These are phyloP conservation scores for Craspedostauros australis DNA, from an alignment of 108 stramenopile species.

Conservation along the genomic window DNA sequence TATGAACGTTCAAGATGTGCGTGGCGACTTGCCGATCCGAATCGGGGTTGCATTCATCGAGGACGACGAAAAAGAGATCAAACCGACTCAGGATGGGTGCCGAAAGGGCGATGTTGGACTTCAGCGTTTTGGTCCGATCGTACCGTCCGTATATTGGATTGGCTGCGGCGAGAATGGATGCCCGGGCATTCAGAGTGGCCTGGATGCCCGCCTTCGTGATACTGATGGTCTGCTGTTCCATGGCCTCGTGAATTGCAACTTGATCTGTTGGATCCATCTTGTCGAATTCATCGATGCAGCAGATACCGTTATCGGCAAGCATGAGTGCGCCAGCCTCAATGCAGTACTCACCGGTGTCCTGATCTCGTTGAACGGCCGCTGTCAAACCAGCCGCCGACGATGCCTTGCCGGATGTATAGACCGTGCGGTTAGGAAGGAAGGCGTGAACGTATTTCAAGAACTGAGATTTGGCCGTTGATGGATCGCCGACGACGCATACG, in stretches of 20 bases:
- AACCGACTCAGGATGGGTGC: conserved; percentile 98
- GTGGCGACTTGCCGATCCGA: conserved; percentile 88
- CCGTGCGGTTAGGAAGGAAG: conserved; percentile 87
- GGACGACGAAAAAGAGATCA: conserved; percentile 98
- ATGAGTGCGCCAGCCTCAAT: conserved; percentile 99
- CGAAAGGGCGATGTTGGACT: conserved; percentile 91
- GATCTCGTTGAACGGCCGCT: conserved; percentile 92
- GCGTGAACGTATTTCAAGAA: conserved; percentile 94
- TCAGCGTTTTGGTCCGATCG: conserved; percentile 94
- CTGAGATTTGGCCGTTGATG: conserved; percentile 97
- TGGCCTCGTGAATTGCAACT: conserved; percentile 97
- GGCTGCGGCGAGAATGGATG: conserved; percentile 97
- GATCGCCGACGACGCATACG: conserved; percentile 97
- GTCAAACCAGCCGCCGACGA: conserved; percentile 98
- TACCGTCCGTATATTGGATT: conserved; percentile 99
- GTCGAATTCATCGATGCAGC: conserved; percentile 91
- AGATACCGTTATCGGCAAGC: conserved; percentile 99
- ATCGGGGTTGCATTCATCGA: conserved; percentile 95
- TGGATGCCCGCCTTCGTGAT: conserved; percentile 99
- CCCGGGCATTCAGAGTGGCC: conserved; percentile 97
- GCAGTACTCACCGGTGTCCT: conserved; percentile 97
- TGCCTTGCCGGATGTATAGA: conserved; percentile 98
- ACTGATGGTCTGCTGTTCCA: conserved; percentile 99
- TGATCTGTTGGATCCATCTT: conserved; percentile 98
- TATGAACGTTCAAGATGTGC: conserved; percentile 94